Conservation (phyloP, 805 yeast genomes). For the Starmera amethionina region DNA sequence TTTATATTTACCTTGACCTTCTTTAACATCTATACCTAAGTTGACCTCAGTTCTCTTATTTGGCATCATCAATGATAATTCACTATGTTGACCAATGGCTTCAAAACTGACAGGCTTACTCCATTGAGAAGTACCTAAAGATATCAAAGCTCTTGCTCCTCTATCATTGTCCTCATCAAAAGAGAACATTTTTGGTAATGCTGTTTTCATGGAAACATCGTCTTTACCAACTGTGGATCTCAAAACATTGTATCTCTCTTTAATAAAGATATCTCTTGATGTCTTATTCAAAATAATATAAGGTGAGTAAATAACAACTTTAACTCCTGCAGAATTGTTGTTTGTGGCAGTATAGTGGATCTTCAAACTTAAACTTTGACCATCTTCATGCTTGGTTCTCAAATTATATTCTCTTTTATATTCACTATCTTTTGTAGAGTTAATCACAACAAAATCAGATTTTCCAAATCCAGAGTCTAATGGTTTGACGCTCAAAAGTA, state of each 20-base stretch:
- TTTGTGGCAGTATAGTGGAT: slow-evolving; percentile 51
- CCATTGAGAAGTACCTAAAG: slow-evolving; percentile 60
- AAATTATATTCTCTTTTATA: slow-evolving; percentile 48
- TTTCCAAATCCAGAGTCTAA: slow-evolving; percentile 48
- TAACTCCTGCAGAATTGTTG: slow-evolving; percentile 47
- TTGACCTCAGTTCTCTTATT: slow-evolving; percentile 53
- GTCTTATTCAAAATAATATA: slow-evolving; percentile 78
- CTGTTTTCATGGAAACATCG: slow-evolving; percentile 21
- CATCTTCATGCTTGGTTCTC: slow-evolving; percentile 46
- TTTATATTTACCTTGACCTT: slow-evolving; percentile 79
- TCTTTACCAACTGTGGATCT: slow-evolving; percentile 29
- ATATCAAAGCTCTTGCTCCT: slow-evolving; percentile 55
- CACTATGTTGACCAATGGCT: slow-evolving; percentile 78
- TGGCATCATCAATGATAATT: slow-evolving; percentile 37
- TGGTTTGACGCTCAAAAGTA: slow-evolving; percentile 63
- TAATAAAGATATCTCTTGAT: slow-evolving; percentile 50
- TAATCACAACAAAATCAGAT: slow-evolving; percentile 66
- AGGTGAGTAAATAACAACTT: slow-evolving; percentile 70
- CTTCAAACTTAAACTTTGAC: slow-evolving; percentile 54
- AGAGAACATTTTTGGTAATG: slow-evolving; percentile 75
- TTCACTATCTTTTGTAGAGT: slow-evolving; percentile 41
- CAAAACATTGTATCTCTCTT: slow-evolving; percentile 43
- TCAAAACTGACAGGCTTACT: slow-evolving; percentile 75
- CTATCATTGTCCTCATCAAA: slow-evolving; percentile 51
- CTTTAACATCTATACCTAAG: slow-evolving; percentile 64